phyloP scores from a whole-genome alignment of 169 alveolate genomes.

The Amoebophrya sp. region DNA sequence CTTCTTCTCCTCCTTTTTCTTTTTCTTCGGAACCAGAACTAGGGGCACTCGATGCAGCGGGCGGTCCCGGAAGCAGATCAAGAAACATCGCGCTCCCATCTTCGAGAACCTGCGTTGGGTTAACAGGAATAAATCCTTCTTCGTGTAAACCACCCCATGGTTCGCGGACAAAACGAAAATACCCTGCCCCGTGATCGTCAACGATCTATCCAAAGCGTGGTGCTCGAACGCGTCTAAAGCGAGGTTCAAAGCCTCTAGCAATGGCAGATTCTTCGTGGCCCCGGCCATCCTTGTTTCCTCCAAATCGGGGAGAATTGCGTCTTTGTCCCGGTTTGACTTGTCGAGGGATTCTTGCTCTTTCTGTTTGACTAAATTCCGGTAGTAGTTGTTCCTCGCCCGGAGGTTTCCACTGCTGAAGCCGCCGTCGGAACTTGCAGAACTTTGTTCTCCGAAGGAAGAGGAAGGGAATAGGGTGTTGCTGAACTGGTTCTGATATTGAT shows the following conservation, averaged over 20 bases:
- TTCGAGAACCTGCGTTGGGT: neutral
- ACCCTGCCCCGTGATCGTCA: neutral
- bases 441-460: no score
- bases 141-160: neutral
- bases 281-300: neutral
- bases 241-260: neutral
- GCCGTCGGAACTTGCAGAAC: no score
- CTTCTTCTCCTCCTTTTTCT: no score
- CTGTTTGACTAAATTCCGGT: no score
- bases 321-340: no score
- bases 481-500: no score
- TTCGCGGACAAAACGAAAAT: neutral
- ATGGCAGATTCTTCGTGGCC: neutral
- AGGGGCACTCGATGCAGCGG: slow-evolving; percentile 2
- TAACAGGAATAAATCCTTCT: neutral
- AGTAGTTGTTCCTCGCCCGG: no score
- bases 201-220: neutral
- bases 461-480: no score
- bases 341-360: no score
- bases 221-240: neutral
- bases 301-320: neutral
- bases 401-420: no score
- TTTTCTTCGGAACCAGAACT: neutral
- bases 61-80: neutral
- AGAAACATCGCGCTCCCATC: neutral